Base-by-base conservation (phyloP, 441 rosid genomes). In the Erodium trifolium region DNA sequence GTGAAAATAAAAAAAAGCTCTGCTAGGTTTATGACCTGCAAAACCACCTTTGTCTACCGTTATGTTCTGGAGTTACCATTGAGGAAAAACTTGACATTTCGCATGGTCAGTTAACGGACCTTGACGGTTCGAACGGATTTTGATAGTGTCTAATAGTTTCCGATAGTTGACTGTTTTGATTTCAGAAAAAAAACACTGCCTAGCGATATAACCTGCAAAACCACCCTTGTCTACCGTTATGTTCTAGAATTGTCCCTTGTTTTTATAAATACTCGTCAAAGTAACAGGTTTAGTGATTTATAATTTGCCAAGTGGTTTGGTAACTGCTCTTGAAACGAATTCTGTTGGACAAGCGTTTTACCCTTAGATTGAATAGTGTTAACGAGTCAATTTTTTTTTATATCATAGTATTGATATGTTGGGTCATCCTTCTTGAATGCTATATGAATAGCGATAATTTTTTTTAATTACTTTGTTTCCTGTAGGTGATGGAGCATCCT, bases 401-500 rank as follows among this genome's bases (percentile, higher is more conserved):
- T 47, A 14, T 27, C 57, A 3, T 68, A 14, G 70, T 13, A 14
- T 51, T 29, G 2, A 68, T 53, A 23, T 68, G 41, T n/a, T 18
- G 8, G 70, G 7, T 10, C 45, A 14, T 53, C 13, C 6, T 12
- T 27, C 31, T 11, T 31, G 62, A 55, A 49, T 68, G 63, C 17
- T 47, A 14, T 31, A 16, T 53, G 43, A 5, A 53, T 23, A 68
- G 27, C 18, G 16, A 29, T 27, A 16, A 1, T 39, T 14, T 41
- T 41, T 72, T 75, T 69, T 14, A 17, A 45, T 51, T 76, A 59
- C 47, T 75, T 51, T 69, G 23, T 71, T 51, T 66, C 43, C 76
- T 81, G 65, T 65, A 91, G 99, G 93, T 90, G 70, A 91, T 86
- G 92, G 97, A 94, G 73, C 96, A 91, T 81, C 90, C 96, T 71